Percentiles rank a stretch among this genome's conserved stretches.
Conservation (phyloP, 495 filamentous ascomycete species). For the Cercophora newfieldiana region DNA sequence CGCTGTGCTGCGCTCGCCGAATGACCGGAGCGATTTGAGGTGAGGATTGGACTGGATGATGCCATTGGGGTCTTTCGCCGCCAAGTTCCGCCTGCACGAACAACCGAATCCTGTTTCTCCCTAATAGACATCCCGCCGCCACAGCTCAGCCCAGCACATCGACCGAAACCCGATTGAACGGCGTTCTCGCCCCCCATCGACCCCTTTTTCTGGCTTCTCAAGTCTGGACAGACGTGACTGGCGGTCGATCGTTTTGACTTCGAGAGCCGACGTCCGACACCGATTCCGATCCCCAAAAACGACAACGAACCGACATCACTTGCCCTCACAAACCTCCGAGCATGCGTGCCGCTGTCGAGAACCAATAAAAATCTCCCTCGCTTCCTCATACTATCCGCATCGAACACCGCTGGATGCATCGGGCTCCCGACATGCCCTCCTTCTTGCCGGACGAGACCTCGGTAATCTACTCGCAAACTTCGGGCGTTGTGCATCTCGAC, state of each 20-base stretch:
- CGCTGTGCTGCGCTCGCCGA: neutral
- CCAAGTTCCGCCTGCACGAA: conserved; percentile 13
- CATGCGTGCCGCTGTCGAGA: conserved; percentile 25
- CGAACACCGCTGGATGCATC: conserved; percentile 17
- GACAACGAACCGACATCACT: neutral
- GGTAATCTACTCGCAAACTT: conserved; percentile 45
- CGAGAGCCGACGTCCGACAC: neutral
- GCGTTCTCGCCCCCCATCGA: neutral
- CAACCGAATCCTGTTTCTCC: conserved; percentile 17
- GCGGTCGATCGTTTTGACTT: neutral
- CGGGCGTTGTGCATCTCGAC: conserved; percentile 36
- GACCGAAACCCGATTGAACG: neutral
- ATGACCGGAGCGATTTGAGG: neutral
- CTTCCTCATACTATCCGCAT: conserved; percentile 18
- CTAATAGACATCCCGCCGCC: conserved; percentile 15
- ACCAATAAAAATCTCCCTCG: conserved; percentile 15
- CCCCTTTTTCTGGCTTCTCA: neutral
- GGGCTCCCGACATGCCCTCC: conserved; percentile 55
- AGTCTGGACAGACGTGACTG: neutral
- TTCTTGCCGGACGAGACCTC: conserved; percentile 55
- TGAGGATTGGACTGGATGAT: conserved; percentile 11
- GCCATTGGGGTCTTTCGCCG: conserved; percentile 14
- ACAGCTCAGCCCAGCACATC: neutral
- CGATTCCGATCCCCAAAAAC: neutral
- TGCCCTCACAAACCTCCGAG: conserved; percentile 12